Base-by-base conservation (phyloP, 306 rosid genomes). In the Begonia loranthoides region DNA sequence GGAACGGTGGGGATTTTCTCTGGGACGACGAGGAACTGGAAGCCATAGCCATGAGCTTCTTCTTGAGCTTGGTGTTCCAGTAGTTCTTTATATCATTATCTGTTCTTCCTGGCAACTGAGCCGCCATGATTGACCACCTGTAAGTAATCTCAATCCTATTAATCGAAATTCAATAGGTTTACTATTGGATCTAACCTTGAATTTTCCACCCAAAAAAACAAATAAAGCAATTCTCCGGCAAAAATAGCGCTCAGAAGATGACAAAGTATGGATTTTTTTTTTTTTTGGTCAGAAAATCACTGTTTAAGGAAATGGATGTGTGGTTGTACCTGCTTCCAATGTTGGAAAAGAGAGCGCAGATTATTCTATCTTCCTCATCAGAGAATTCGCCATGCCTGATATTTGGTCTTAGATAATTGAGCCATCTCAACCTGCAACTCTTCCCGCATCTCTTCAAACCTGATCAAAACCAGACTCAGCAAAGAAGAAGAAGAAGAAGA, bases 31-130 rank as follows among this genome's bases (percentile, higher is more conserved):
- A 62, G 28, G 45, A 12, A 5, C 9, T 5, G 46, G 59, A 14
- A 16, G 72, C 62, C 62, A 79, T 59, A 15, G 70, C 78, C 76
- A 76, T 63, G 17, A 88, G 82, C 66, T 88, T 88, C 76, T 85
- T 88, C 86, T 84, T 88, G 13, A 88, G 87, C 72, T 84, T 88
- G 22, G 96, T 88, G 83, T 88, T 88, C 96, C 96, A 88, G 57
- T 88, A 84, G 74, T 88, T 88, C 70, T 88, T 88, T 54, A 88
- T 88, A 75, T 88, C 95, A 36, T 88, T 88, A 64, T 88, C 96
- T 12, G 96, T 88, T 70, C 96, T 77, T 0, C 96, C 96, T 38
- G 95, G 86, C 39, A 88, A 67, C 54, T 88, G 95, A 53, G 93
- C 80, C 13, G 96, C 95, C 61, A 88, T 88, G 43, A 88, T 79